Conservation (phyloP, 2,329 filamentous ascomycete genomes). For the Knufia fluminis region DNA sequence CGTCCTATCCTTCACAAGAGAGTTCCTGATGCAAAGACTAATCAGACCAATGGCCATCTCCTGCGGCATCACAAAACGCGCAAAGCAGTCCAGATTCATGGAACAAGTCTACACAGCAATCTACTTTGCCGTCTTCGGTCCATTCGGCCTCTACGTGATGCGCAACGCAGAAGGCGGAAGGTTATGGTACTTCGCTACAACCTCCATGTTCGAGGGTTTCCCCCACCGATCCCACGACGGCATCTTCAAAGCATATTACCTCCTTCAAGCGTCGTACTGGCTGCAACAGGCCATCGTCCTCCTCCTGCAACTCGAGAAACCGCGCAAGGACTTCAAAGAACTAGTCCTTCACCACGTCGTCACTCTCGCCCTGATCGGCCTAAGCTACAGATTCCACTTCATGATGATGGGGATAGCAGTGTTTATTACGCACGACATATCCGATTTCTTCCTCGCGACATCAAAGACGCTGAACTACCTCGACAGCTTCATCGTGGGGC, state of each 20-base stretch:
- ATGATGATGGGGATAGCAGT: constrained; percentile 82
- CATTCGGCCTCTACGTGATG: constrained; percentile 78
- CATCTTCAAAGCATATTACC: constrained; percentile 79
- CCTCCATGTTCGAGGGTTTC: constrained; percentile 73
- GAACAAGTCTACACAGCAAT: constrained; percentile 83
- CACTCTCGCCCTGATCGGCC: constrained; percentile 64
- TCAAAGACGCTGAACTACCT: constrained; percentile 83
- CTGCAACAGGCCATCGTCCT: constrained; percentile 78
- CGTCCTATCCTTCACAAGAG: constrained; percentile 75
- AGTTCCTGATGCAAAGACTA: constrained; percentile 82
- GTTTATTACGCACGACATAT: constrained; percentile 82
- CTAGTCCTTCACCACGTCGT: constrained; percentile 78
- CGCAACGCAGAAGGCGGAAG: constrained; percentile 50
- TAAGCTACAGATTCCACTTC: constrained; percentile 86
- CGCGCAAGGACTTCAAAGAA: constrained; percentile 82
- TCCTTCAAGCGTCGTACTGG: constrained; percentile 85
- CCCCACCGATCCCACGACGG: constrained; percentile 69
- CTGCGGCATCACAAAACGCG: constrained; percentile 55
- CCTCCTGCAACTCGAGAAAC: constrained; percentile 73
- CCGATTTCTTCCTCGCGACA: constrained; percentile 81
- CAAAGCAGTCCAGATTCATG: constrained; percentile 79
- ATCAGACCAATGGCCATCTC: constrained; percentile 61
- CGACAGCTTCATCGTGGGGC: constrained; percentile 60
- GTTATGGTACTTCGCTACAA: constrained; percentile 83
- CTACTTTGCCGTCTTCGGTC: constrained; percentile 71